Evolutionary conservation across 2,329 filamentous ascomycete genomes (phyloP).

Genomic region (Epichloe scottii): DNA sequence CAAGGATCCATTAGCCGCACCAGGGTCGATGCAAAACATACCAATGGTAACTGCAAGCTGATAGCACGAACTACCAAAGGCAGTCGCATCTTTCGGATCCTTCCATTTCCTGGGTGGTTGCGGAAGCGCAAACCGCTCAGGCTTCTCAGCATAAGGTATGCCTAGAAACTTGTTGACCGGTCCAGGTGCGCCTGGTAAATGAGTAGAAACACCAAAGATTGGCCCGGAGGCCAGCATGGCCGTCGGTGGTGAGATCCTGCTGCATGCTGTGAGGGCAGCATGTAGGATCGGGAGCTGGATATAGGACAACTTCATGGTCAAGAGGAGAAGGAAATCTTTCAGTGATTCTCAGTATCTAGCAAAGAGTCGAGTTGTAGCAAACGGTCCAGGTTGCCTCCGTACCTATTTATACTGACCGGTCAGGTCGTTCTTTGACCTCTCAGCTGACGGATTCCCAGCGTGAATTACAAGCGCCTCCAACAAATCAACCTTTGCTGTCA

Average conservation of each 20-base stretch:
- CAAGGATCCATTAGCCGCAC: too few relatives aligned
- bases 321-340: background rate
- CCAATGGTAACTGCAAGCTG: slow-evolving; percentile 10
- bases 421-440: background rate
- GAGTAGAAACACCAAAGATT: slow-evolving; percentile 8
- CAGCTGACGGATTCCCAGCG: background rate
- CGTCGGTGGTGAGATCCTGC: slow-evolving; percentile 1
- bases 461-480: slow-evolving; percentile 17
- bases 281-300: background rate
- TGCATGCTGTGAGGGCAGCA: background rate
- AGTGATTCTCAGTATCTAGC: background rate
- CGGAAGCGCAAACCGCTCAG: slow-evolving; percentile 10
- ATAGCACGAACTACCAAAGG: slow-evolving; percentile 10
- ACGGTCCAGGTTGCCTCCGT: too few relatives aligned
- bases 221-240: slow-evolving; percentile 10
- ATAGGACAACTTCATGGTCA: background rate
- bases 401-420: background rate
- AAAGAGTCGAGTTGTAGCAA: background rate
- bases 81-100: slow-evolving; percentile 2
- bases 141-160: slow-evolving; percentile 11
- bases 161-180: slow-evolving; percentile 13
- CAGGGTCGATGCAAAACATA: background rate
- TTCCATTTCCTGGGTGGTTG: slow-evolving; percentile 10
- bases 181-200: slow-evolving; percentile 8
- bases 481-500: slow-evolving; percentile 64